Percentiles rank a stretch among this genome's conserved stretches.
Conservation (phyloP, 1,284 basidiomycete genomes). For the Ustilago esculenta region DNA sequence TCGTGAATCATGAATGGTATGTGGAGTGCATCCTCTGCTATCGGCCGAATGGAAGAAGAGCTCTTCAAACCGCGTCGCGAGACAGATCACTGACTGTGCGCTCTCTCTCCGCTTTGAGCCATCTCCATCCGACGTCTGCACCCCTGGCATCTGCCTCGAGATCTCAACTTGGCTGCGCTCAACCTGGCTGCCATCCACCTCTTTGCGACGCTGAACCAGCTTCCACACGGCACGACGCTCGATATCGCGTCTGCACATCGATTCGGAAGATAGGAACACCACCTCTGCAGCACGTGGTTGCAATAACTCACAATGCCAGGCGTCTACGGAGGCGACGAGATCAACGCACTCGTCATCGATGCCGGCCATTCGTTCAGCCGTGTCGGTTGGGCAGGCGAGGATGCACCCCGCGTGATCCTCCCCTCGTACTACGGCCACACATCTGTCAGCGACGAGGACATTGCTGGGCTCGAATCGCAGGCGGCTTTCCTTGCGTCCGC, state of each 20-base stretch:
- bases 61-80: conserved; percentile 36
- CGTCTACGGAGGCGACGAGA: conserved; percentile 75
- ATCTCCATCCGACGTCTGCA: conserved; percentile 4
- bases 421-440: conserved; percentile 88
- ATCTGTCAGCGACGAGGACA: conserved; percentile 66
- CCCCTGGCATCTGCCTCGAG: background rate
- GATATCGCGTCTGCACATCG: too few species aligned
- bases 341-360: conserved; percentile 93
- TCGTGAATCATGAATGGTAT: too few species aligned
- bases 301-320: conserved; percentile 54
- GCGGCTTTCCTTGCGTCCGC: conserved; percentile 25
- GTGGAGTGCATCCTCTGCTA: conserved; percentile 21
- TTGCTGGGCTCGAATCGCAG: conserved; percentile 37
- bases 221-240: too few species aligned
- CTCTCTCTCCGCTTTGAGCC: conserved; percentile 4
- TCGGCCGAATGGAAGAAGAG: conserved; percentile 38
- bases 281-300: background rate
- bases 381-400: conserved; percentile 91
- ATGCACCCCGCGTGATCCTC: conserved; percentile 89
- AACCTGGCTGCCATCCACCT: too few species aligned
- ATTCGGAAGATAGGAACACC: background rate
- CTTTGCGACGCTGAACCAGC: background rate
- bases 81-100: background rate
- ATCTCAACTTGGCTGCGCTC: conserved; percentile 1
- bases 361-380: conserved; percentile 88